Percentiles rank a stretch among this genome's conserved stretches.
Conservation (phyloP, 345 rosid species). For the Camelina sativa region DNA sequence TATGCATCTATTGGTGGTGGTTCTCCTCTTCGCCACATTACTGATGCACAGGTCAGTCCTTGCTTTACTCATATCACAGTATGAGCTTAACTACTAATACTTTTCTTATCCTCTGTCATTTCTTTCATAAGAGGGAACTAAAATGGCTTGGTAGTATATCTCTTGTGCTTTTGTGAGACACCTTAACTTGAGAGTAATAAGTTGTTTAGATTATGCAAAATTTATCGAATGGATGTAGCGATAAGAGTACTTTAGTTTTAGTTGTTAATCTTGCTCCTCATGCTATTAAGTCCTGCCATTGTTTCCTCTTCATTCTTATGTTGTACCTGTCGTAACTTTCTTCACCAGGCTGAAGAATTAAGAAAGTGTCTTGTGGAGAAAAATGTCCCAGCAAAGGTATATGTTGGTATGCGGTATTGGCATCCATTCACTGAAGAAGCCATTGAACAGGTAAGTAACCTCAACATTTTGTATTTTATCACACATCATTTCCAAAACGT, state of each 20-base stretch:
- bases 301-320: constrained; percentile 18
- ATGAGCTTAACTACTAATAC: not conserved
- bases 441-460: constrained; percentile 86
- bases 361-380: constrained; percentile 84
- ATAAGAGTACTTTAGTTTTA: not conserved
- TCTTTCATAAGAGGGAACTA: not conserved
- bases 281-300: not conserved
- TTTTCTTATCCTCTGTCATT: not conserved
- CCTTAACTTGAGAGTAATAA: constrained; percentile 20
- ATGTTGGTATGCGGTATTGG: constrained; percentile 99
- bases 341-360: constrained; percentile 82
- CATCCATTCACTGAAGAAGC: constrained; percentile 99
- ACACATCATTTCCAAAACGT: not conserved
- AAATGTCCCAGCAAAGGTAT: constrained; percentile 85
- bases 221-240: not conserved
- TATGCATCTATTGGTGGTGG: constrained; percentile 98
- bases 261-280: constrained; percentile 2
- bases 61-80: not conserved
- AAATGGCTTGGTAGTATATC: not conserved
- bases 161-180: not conserved
- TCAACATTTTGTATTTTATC: not conserved
- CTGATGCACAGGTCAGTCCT: constrained; percentile 79
- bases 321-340: constrained; percentile 9
- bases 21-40: constrained; percentile 89
- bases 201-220: not conserved